Evolutionary conservation across 1,284 basidiomycete species (phyloP).

Genomic region (Cutaneotrichosporon dermatis): DNA sequence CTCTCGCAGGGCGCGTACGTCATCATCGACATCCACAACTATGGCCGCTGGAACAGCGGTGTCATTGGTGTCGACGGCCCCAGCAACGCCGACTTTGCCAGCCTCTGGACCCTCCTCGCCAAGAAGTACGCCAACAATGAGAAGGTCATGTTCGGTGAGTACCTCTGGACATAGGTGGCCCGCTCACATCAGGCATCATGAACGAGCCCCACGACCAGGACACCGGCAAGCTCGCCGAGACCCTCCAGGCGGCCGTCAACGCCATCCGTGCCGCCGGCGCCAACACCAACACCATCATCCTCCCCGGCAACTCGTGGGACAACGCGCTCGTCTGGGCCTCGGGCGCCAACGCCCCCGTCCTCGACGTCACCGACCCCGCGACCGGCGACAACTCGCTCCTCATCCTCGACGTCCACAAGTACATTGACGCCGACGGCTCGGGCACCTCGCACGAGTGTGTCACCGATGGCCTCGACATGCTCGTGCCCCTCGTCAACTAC

Average conservation of each 20-base stretch:
- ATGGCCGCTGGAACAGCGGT: conserved; percentile 39
- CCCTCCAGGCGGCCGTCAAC: conserved; percentile 42
- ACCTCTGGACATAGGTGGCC: not conserved
- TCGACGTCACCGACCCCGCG: conserved; percentile 58
- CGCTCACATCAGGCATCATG: conserved; percentile 28
- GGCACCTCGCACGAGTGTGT: conserved; percentile 55
- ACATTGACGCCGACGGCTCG: conserved; percentile 59
- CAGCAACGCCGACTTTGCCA: conserved; percentile 55
- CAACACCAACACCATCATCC: conserved; percentile 36
- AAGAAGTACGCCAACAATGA: conserved; percentile 54
- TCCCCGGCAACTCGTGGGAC: conserved; percentile 43
- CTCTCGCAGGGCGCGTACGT: conserved; percentile 54
- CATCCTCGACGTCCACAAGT: conserved; percentile 62
- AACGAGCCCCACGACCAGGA: conserved; percentile 48
- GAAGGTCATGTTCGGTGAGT: conserved; percentile 53
- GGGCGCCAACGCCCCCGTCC: conserved; percentile 47
- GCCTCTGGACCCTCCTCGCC: conserved; percentile 58
- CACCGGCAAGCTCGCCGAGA: conserved; percentile 29
- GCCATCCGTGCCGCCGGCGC: conserved; percentile 47
- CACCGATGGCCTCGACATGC: conserved; percentile 54
- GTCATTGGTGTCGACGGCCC: conserved; percentile 59
- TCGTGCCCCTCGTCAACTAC: conserved; percentile 53
- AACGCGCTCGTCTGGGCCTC: conserved; percentile 30
- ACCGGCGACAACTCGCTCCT: conserved; percentile 49
- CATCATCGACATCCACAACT: conserved; percentile 55